Evolutionary conservation across 768 basidiomycete species (phyloP).

Genomic region (Trametes sanguinea): DNA sequence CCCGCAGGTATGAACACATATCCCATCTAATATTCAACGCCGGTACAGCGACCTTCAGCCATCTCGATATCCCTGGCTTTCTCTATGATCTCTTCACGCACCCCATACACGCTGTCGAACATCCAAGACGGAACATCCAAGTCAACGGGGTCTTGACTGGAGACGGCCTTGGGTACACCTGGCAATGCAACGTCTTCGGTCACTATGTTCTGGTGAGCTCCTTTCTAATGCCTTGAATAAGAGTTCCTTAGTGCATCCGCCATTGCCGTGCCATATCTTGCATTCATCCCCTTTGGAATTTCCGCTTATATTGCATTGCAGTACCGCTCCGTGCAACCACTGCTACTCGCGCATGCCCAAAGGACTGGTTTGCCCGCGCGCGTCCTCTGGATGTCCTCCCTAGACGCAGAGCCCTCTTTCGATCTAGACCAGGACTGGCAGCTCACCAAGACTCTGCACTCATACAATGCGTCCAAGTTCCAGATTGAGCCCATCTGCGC

Average conservation of each 20-base stretch:
- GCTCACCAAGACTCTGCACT: constrained; percentile 54
- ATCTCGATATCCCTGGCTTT: constrained; percentile 51
- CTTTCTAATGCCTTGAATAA: too few species aligned
- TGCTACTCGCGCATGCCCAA: constrained; percentile 47
- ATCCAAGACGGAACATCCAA: constrained; percentile 61
- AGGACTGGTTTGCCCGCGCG: constrained; percentile 47
- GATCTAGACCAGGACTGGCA: constrained; percentile 76
- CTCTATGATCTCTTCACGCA: constrained; percentile 49
- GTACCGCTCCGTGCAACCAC: constrained; percentile 62
- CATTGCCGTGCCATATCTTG: too few species aligned
- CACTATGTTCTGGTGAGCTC: constrained; percentile 74
- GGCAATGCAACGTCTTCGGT: constrained; percentile 85
- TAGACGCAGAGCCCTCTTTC: constrained; percentile 55
- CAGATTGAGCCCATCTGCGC: constrained; percentile 70
- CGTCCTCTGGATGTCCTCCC: constrained; percentile 79
- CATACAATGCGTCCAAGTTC: constrained; percentile 76
- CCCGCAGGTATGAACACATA: constrained; percentile 69
- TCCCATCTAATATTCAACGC: constrained; percentile 84
- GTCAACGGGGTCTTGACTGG: constrained; percentile 55
- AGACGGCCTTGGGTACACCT: constrained; percentile 78
- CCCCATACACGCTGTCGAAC: constrained; percentile 50
- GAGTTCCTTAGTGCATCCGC: too few species aligned
- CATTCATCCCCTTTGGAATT: too few species aligned
- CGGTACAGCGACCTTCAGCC: constrained; percentile 60
- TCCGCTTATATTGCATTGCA: constrained; percentile 29